Percentiles rank a stretch among this genome's conserved stretches.
Evolutionary conservation across 1,284 basidiomycete genomes (phyloP).

Genomic region (Ustilago curta): DNA sequence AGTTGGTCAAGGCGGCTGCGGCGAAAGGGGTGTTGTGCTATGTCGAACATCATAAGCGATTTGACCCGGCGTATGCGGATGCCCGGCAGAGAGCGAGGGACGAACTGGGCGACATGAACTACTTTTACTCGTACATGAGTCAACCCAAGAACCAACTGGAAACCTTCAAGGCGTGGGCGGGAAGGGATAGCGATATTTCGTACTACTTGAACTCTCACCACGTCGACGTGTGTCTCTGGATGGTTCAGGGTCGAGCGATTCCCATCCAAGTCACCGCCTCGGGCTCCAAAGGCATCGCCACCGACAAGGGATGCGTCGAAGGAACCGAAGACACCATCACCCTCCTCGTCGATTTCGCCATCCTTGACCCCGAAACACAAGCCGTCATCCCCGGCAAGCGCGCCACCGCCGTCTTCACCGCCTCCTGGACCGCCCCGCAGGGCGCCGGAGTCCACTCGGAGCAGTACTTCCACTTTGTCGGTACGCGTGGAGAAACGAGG

Average conservation of each 20-base stretch:
- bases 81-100: conserved; percentile 79
- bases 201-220: conserved; percentile 96
- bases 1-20: conserved; percentile 79
- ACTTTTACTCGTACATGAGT: conserved; percentile 80
- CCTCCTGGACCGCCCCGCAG: conserved; percentile 72
- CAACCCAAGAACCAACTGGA: conserved; percentile 93
- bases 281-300: conserved; percentile 88
- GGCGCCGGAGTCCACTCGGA: conserved; percentile 78
- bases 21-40: conserved; percentile 86
- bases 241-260: conserved; percentile 74
- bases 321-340: conserved; percentile 94
- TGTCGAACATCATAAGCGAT: conserved; percentile 82
- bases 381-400: conserved; percentile 72
- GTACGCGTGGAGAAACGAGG: conserved; percentile 80
- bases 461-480: conserved; percentile 79
- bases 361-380: conserved; percentile 74
- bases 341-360: conserved; percentile 91
- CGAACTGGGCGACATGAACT: conserved; percentile 88
- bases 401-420: conserved; percentile 88
- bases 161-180: conserved; percentile 93
- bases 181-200: conserved; percentile 78
- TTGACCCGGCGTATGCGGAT: conserved; percentile 92
- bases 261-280: conserved; percentile 88
- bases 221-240: conserved; percentile 80
- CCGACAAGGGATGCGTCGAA: conserved; percentile 83